These are phyloP conservation scores for Rhododendron williamsianum DNA, from an alignment of 148 eudicot genomes.

Conservation along the genomic window DNA sequence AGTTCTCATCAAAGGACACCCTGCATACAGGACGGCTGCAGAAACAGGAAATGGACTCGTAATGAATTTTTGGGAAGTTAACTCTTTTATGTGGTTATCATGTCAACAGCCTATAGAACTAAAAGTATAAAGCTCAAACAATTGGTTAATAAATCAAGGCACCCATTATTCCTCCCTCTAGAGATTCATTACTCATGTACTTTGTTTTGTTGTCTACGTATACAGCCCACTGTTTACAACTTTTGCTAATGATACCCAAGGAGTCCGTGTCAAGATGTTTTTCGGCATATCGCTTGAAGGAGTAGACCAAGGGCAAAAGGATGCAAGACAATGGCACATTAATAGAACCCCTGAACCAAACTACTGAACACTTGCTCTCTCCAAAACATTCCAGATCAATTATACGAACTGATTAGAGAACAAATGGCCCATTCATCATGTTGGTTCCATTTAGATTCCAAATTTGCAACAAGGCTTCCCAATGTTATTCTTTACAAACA, in stretches of 20 bases:
- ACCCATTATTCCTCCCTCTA: background rate
- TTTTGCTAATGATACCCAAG: background rate
- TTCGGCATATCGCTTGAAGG: background rate
- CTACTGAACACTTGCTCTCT: background rate
- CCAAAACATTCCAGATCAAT: background rate
- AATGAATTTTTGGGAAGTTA: background rate
- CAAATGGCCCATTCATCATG: background rate
- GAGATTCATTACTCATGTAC: background rate
- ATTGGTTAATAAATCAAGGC: background rate
- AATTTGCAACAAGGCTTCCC: background rate
- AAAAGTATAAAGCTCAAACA: background rate
- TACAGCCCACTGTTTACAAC: background rate
- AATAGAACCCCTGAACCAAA: background rate
- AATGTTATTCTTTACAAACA: background rate
- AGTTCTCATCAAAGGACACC: background rate
- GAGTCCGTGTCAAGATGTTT: background rate
- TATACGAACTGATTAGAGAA: too few relatives aligned
- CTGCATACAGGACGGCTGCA: background rate
- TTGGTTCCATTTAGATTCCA: background rate
- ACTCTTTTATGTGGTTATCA: background rate
- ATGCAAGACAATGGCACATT: background rate
- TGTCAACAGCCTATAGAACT: background rate
- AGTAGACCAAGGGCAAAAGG: background rate
- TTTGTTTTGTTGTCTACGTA: background rate
- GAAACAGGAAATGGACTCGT: background rate